Evolutionary conservation across 345 rosid species (phyloP).

Genomic region (Syzygium grande): DNA sequence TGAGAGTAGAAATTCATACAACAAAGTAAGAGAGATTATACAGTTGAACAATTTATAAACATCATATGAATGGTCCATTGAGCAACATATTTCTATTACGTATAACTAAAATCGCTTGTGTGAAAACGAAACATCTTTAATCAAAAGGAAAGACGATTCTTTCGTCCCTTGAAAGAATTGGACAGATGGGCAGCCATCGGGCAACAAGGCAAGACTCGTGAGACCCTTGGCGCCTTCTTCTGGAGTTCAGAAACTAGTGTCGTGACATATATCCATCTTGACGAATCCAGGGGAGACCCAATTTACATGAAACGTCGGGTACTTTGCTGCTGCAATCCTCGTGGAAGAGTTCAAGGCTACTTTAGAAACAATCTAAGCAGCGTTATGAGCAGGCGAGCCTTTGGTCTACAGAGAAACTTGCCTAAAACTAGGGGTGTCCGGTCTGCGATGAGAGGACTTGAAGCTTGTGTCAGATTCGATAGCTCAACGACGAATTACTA

Average conservation of each 20-base stretch:
- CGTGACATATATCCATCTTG: not conserved
- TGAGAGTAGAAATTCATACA: too few species aligned
- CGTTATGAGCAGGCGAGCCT: conserved; percentile 12
- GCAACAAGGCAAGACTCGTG: not conserved
- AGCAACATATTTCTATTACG: not conserved
- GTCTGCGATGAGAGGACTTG: not conserved
- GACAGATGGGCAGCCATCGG: not conserved
- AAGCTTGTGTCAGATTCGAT: not conserved
- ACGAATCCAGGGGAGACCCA: not conserved
- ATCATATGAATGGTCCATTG: too few species aligned
- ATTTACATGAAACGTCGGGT: not conserved
- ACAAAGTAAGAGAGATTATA: too few species aligned
- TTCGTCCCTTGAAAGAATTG: not conserved
- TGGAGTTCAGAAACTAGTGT: not conserved
- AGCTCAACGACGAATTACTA: too few species aligned
- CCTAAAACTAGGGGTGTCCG: conserved; percentile 3
- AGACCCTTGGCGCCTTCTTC: conserved; percentile 5
- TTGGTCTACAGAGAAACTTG: conserved; percentile 20
- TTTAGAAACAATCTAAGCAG: conserved; percentile 14
- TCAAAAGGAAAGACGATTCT: not conserved
- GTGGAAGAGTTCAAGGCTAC: conserved; percentile 1
- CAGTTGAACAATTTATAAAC: too few species aligned
- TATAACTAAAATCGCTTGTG: not conserved
- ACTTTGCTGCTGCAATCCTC: conserved; percentile 5
- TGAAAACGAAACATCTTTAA: not conserved